Evolutionary conservation across 176 grass and related monocot genomes (phyloP), one percentile per base, ranked within the genome.

Genomic region (Miscanthus lutarioriparius): DNA sequence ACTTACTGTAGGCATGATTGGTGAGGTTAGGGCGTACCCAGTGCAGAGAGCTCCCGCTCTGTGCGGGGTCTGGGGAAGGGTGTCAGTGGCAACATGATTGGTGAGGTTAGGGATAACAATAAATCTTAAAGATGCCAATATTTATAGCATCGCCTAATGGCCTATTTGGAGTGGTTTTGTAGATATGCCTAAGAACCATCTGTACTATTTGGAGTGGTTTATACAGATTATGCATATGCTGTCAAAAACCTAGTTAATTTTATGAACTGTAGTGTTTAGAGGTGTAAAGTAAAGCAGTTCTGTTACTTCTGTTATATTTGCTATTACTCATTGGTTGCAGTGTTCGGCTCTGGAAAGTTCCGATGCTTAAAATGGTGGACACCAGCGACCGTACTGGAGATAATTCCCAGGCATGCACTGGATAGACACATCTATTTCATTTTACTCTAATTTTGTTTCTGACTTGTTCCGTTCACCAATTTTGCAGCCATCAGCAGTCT

Each of bases 261-360:
- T 47, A 56, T n/a, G 8, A 72, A 65, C 9, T 79, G 1, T 28
- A 63, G 40, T 5, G 10, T 80, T 64, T 73, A 8, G 7, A 51
- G 4, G 19, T 51, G 17, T 47, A 48, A 40, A 72, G 38, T 80
- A 28, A 36, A 68, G 11, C 32, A 11, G 22, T 69, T 54, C 58
- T 40, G 33, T 63, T 38, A 10, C 78, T 51, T 51, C 48, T 51
- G 48, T 51, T 48, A 48, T 48, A 15, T 65, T 8, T 72, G 22
- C 35, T 86, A 70, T 88, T 63, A 73, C 2, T 82, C 33, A 25
- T 33, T 77, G 51, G 36, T 72, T 87, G 80, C 83, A 98, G 96
- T 87, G 89, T 98, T 76, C 75, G 87, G 75, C 85, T 93, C 39
- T 98, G 96, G 96, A 95, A 95, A 86, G 91, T 90, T 49, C 89